Conservation (phyloP, 208 protist genomes). For the Acanthamoeba triangularis region DNA sequence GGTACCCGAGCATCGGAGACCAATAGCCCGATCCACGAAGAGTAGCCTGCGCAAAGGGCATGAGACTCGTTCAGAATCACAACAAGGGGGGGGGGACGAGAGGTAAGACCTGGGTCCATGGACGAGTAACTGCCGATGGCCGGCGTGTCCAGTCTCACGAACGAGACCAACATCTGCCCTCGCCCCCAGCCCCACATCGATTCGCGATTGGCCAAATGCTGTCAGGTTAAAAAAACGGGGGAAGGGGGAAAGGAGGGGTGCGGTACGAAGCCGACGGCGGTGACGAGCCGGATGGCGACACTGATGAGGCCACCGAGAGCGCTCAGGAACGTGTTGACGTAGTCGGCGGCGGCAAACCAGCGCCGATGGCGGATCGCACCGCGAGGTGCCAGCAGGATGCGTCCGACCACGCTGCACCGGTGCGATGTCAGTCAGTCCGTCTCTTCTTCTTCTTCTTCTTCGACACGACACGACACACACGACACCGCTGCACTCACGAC, state of each 20-base stretch:
- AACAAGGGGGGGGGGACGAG: background rate
- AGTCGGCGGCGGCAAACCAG: conserved; percentile 44
- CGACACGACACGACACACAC: too few species aligned
- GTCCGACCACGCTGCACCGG: background rate
- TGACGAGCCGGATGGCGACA: conserved; percentile 15
- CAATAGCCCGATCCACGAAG: conserved; percentile 22
- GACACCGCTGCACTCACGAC: background rate
- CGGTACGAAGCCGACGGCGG: background rate
- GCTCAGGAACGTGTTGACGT: conserved; percentile 64
- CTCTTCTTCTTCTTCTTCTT: background rate
- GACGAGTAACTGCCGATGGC: conserved; percentile 44
- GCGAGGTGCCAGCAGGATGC: background rate
- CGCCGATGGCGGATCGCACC: conserved; percentile 23
- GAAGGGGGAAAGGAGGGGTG: background rate
- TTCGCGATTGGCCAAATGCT: too few species aligned
- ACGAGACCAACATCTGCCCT: conserved; percentile 34
- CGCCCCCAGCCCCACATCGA: too few species aligned
- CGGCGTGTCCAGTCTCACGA: conserved; percentile 38
- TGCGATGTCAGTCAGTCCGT: background rate
- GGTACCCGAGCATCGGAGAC: background rate
- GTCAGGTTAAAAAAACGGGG: too few species aligned
- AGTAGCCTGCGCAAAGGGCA: background rate
- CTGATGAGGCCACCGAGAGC: conserved; percentile 58
- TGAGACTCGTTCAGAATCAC: background rate
- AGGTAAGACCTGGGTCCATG: conserved; percentile 22